These are phyloP conservation scores for Coleophoma cylindrospora DNA, from an alignment of 2,329 filamentous ascomycete genomes.

Conservation along the genomic window DNA sequence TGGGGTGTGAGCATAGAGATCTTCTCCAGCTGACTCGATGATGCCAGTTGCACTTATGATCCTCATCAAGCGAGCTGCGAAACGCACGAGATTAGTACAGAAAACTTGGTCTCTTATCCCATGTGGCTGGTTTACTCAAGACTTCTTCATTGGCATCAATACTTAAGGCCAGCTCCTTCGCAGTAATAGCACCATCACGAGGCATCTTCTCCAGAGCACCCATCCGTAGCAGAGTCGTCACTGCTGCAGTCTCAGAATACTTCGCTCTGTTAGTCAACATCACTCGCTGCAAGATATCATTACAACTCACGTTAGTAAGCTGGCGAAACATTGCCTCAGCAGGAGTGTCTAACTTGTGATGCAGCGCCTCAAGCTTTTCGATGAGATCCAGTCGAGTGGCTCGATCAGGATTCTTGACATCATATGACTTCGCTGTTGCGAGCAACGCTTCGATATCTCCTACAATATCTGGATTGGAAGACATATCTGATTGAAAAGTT, in stretches of 20 bases:
- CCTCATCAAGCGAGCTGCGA: constrained; percentile 22
- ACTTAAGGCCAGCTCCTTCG: constrained; percentile 15
- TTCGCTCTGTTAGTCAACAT: background rate
- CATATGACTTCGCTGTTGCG: constrained; percentile 8
- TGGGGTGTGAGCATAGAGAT: constrained; percentile 23
- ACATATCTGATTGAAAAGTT: constrained; percentile 1
- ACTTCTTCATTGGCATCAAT: constrained; percentile 18
- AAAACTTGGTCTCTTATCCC: background rate
- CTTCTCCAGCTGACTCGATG: constrained; percentile 19
- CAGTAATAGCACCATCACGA: constrained; percentile 17
- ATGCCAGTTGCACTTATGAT: constrained; percentile 24
- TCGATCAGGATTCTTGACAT: constrained; percentile 9
- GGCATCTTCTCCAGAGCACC: constrained; percentile 23
- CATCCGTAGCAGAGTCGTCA: constrained; percentile 16
- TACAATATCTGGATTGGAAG: constrained; percentile 6
- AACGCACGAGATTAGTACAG: background rate
- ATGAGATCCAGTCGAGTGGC: constrained; percentile 6
- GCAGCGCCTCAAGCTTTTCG: constrained; percentile 10
- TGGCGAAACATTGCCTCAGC: constrained; percentile 22
- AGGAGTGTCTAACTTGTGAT: constrained; percentile 18
- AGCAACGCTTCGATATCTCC: constrained; percentile 11
- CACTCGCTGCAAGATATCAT: background rate
- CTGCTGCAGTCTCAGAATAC: constrained; percentile 15
- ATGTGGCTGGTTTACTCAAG: constrained; percentile 10
- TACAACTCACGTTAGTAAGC: constrained; percentile 17